phyloP scores from a whole-genome alignment of 371 early-diverging fungal genomes.

The Nematocida displodere region DNA sequence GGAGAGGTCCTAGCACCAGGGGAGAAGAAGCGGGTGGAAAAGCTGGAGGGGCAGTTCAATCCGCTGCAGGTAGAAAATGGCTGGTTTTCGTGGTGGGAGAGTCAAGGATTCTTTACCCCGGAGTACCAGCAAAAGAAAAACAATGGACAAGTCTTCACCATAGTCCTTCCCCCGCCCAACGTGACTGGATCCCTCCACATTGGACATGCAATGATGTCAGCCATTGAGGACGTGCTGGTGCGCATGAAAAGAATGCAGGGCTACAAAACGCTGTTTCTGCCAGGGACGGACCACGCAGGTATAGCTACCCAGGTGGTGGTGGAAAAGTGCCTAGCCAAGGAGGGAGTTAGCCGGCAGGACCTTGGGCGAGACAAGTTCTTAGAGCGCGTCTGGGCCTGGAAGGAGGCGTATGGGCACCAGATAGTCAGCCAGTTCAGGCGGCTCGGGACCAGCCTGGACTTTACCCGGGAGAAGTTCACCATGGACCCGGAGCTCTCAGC shows the following conservation, averaged over 20 bases:
- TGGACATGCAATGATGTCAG: constrained; percentile 89
- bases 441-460: constrained; percentile 86
- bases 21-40: constrained; percentile 35
- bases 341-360: constrained; percentile 78
- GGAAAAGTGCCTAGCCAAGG: constrained; percentile 81
- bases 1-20: constrained; percentile 27
- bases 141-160: constrained; percentile 71
- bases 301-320: constrained; percentile 96
- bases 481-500: constrained; percentile 76
- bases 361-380: constrained; percentile 85
- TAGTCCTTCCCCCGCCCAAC: constrained; percentile 96
- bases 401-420: constrained; percentile 70
- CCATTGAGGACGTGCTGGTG: constrained; percentile 89
- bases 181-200: constrained; percentile 93
- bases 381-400: constrained; percentile 88
- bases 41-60: constrained; percentile 68
- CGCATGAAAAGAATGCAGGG: constrained; percentile 92
- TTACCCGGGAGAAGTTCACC: constrained; percentile 84
- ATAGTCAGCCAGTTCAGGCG: constrained; percentile 85
- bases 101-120: constrained; percentile 81
- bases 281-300: constrained; percentile 98
- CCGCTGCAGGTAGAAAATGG: constrained; percentile 83
- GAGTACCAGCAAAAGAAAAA: constrained; percentile 70
- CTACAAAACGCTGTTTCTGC: constrained; percentile 82
- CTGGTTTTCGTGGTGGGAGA: constrained; percentile 92